These are phyloP conservation scores for Nemania bipapillata DNA, from an alignment of 2,329 filamentous ascomycete genomes.

Conservation along the genomic window DNA sequence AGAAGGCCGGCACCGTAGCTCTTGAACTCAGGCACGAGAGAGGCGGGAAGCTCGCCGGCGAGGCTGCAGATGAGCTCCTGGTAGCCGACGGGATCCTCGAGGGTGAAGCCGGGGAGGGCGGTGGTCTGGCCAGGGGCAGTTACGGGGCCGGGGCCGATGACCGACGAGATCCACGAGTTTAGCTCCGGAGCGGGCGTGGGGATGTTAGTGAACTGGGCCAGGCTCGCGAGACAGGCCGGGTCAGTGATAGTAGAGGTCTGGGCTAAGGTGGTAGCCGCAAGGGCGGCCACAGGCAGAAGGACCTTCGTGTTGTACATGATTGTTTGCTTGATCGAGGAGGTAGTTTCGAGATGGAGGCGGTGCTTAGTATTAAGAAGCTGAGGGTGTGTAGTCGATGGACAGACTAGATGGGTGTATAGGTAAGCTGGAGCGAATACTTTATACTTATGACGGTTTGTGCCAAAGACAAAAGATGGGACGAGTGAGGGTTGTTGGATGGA, in stretches of 20 bases:
- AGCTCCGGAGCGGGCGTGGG: constrained; percentile 9
- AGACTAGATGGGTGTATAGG: background rate
- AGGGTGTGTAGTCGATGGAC: background rate
- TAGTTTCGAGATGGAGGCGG: background rate
- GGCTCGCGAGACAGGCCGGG: background rate
- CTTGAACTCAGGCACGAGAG: constrained; percentile 15
- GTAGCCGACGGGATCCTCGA: constrained; percentile 28
- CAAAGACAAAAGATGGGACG: background rate
- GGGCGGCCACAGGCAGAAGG: constrained; percentile 17
- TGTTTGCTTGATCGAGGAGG: background rate
- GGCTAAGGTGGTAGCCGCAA: constrained; percentile 20
- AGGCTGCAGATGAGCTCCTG: constrained; percentile 13
- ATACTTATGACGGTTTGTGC: background rate
- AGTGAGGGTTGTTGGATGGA: background rate
- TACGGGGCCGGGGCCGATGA: background rate
- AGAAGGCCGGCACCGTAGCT: constrained; percentile 12
- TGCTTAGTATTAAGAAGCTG: background rate
- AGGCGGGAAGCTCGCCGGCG: constrained; percentile 15
- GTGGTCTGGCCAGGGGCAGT: constrained; percentile 19
- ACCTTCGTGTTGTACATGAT: constrained; percentile 26
- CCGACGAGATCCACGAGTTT: background rate
- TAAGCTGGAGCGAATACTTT: background rate
- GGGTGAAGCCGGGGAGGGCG: constrained; percentile 7
- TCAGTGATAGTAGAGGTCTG: background rate
- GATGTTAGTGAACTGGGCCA: background rate